Base-by-base conservation (phyloP, 345 rosid species). In the Populus pruinosa region DNA sequence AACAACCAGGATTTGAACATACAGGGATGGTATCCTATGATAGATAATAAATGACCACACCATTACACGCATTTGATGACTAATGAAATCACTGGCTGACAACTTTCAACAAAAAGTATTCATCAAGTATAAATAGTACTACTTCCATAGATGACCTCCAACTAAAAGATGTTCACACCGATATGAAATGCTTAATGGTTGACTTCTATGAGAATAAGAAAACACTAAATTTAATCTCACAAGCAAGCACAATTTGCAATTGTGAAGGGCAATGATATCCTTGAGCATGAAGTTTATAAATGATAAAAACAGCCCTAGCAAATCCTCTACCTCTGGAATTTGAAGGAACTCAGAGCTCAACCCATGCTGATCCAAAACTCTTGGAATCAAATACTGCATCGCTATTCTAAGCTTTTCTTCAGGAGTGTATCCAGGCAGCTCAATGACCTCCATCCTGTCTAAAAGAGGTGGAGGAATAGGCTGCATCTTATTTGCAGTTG, bases 361-460 rank as follows among this genome's bases (percentile, higher is more conserved):
- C 38, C 99, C 99, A 83, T 96, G 98, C 85, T 93, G 97, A 81
- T 91, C 97, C 79, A 96, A 85, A 76, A 96, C 99, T 82, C 98
- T 87, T 79, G 99, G 99, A 86, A 96, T 90, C 82, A 96, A 85
- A 91, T 93, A 93, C 43, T 84, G 90, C 92, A 92, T 90, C 56
- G 99, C 98, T 85, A 93, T 96, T 83, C 79, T 88, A 69, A 93
- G 96, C 86, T 96, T 96, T 86, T 96, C 99, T 83, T 93, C 99
- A 76, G 89, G 92, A 18, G 97, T 93, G 86, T 96, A 96, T 63
- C 98, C 99, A 80, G 99, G 98, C 76, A 96, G 86, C 86, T 96
- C 99, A 80, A 96, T 93, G 68, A 93, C 93, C 86, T 96, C 98
- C 99, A 96, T 92, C 87, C 99, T 90, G 83, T 96, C 99, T 72